phyloP scores from a whole-genome alignment of 129 eudicot genomes.

The Mikania micrantha region DNA sequence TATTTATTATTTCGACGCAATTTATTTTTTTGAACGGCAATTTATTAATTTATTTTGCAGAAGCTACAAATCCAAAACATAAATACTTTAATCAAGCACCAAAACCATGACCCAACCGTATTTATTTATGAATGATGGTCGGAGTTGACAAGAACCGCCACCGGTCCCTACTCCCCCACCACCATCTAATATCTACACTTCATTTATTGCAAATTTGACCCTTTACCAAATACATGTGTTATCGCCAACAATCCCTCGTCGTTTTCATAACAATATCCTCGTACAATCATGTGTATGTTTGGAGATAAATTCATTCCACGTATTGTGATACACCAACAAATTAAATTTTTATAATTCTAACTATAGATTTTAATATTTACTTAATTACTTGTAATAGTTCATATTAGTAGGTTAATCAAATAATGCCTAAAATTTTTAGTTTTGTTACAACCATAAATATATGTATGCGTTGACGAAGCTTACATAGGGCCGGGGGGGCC shows the following conservation, averaged over 20 bases:
- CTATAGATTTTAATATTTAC: too few relatives aligned
- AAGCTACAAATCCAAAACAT: neutral
- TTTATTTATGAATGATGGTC: too few relatives aligned
- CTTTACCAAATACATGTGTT: neutral
- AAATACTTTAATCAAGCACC: neutral
- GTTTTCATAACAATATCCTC: neutral
- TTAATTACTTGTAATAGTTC: too few relatives aligned
- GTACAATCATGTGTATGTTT: neutral
- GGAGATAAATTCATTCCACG: neutral
- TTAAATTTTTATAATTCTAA: too few relatives aligned
- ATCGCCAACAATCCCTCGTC: neutral
- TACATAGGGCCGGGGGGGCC: too few relatives aligned
- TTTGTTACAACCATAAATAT: too few relatives aligned
- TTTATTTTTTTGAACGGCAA: too few relatives aligned
- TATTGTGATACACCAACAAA: too few relatives aligned
- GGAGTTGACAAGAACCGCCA: conserved; percentile 6
- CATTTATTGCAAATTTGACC: conserved; percentile 19
- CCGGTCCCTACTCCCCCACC: conserved; percentile 8
- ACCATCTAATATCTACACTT: neutral
- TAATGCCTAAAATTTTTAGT: too few relatives aligned
- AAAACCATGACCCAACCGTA: neutral
- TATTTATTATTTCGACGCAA: neutral
- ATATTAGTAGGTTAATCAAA: too few relatives aligned
- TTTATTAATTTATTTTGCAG: neutral
- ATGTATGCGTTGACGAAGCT: too few relatives aligned